Base-by-base conservation (phyloP, 495 filamentous ascomycete genomes). In the Penicillium verhagenii region DNA sequence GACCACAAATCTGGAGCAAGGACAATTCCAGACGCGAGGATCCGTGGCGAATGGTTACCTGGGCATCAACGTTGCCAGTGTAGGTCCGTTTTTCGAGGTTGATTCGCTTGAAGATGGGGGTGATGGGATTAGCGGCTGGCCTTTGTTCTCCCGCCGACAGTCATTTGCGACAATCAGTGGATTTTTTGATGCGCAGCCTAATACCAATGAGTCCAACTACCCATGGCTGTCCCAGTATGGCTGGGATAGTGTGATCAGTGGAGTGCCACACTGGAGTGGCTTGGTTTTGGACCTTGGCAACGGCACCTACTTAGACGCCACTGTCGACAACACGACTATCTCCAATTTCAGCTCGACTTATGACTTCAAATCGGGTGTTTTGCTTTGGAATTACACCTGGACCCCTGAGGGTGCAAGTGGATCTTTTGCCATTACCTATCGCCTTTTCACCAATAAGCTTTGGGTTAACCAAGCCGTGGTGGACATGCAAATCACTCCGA, bases 111-210 rank as follows among this genome's bases (percentile, higher is more conserved):
- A 71, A 3, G 67, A 76, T 24, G 62, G 58, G 39, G 71, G 70
- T 14, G 77, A 80, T 50, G 79, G 79, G 23, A 84, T 86, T 64
- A 87, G 82, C 58, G 89, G 88, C 6, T 92, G 89, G 89, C 89
- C 89, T 6, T 67, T 92, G 14, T 89, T 83, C 69, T 74, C 84
- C 42, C 64, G 76, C 7, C 75, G 89, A 13, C 85, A 89, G 61
- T 81, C 85, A 1, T 90, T 92, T 65, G 83, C 86, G 4, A 90
- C 87, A 0, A 81, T 92, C 51, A 79, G 83, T 35, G 89, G 89
- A 1, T 92, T 92, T 67, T 91, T 79, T 54, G 79, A 91, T 55
- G 66, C 72, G 8, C 87, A 91, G 65, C 74, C 75, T 1, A 79
- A 72, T 29, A 84, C 79, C 0, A 86, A 84, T 33, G 77, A 79